Base-by-base conservation (phyloP, 805 yeast species). In the Candida fluviatilis region DNA sequence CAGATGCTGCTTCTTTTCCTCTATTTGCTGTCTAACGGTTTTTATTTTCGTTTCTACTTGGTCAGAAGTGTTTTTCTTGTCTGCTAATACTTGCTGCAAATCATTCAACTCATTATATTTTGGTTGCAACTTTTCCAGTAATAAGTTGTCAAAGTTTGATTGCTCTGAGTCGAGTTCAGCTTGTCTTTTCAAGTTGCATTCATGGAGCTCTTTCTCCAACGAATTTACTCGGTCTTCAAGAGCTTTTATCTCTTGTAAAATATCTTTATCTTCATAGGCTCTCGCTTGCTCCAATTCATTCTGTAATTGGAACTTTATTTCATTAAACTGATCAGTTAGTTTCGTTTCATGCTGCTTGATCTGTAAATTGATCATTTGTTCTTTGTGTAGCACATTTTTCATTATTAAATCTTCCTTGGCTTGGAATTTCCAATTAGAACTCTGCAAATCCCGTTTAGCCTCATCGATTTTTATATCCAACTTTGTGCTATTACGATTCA, bases 251-350 rank as follows among this genome's bases (percentile, higher is more conserved):
- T 58, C 54, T 6, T 41, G 30, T 10, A 43, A 13, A 4, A 49
- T 15, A 4, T 47, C 48, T 5, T 53, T 54, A 42, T 60, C 62
- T 12, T 50, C 45, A 33, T 45, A 56, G 15, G 36, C 35, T 21
- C 49, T 43, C 0, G 66, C 64, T 3, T 46, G 40, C 13, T 54
- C 47, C 4, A 71, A 43, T 37, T 64, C 67, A 17, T 57, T 45
- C n/a, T 57, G 52, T 26, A 67, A 43, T 35, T 68, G 66, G 42
- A 58, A 62, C 23, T 55, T 51, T 27, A 62, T 41, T 27, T 60
- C 63, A 23, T 59, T 54, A 41, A 42, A 64, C 29, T 59, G 60
- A 35, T 50, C 54, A 26, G 45, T 50, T 13, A 55, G 49, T 24
- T 49, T 46, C 15, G 58, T 54, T 18, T 55, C 47, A 30, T 51